Base-by-base conservation (phyloP, 805 yeast species). In the Ogataea glucozyma region DNA sequence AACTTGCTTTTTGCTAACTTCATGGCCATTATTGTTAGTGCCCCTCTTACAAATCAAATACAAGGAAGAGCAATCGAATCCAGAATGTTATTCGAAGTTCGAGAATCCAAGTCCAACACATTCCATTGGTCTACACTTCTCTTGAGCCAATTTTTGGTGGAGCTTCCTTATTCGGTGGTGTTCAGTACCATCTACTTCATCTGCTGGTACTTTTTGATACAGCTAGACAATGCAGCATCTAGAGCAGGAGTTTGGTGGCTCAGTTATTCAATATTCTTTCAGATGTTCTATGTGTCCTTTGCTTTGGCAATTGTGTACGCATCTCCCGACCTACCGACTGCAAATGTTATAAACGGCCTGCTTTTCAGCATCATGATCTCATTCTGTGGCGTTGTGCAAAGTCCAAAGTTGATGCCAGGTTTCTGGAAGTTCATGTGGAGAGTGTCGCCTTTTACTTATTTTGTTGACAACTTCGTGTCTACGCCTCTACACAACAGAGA, bases 101-200 rank as follows among this genome's bases (percentile, higher is more conserved):
- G 90, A 53, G 91, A 84, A 55, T 71, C 78, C 13, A 74, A 79
- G 42, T 79, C 87, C 4, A 83, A 82, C 55, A 85, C 85, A 31
- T 84, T 78, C 66, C 83, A 80, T 53, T 84, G 89, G 89, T 67
- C 78, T 21, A 60, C 73, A 24, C 61, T 84, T 60, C 55, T 81
- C 31, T 40, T 80, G 16, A 63, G 83, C 4, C 80, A 81, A 52
- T 66, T 70, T 46, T 31, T 76, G 13, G 70, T 70, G 43, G 91
- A 84, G 58, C 52, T 81, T 16, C 88, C 88, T 2, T 84, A 79
- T 64, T 74, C 72, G 46, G 49, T 75, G 31, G 47, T 75, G 14
- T 64, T 66, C 47, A 64, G 73, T 2, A 76, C 87, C 1, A 26
- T 83, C 6, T 73, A 75, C 29, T 69, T 61, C 40, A 48, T 68